phyloP scores from a whole-genome alignment of 1,284 basidiomycete species.

The Farysia itapuensis region DNA sequence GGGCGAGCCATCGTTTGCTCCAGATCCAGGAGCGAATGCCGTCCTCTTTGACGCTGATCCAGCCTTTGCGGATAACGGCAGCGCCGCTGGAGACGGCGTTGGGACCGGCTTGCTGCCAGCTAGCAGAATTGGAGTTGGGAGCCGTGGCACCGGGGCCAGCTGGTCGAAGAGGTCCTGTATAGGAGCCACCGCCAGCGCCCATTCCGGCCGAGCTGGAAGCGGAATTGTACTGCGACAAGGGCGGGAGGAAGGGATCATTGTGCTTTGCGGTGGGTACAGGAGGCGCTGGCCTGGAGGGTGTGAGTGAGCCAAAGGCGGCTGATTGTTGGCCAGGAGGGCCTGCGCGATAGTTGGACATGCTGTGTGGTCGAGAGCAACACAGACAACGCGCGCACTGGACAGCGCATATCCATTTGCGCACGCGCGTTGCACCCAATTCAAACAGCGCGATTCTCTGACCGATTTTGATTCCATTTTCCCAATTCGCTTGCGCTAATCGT shows the following conservation, averaged over 20 bases:
- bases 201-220: slow-evolving; percentile 12
- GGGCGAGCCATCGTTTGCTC: slow-evolving; percentile 84
- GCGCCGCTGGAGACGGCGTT: slow-evolving; percentile 34
- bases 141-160: slow-evolving; percentile 38
- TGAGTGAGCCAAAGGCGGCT: slow-evolving; percentile 39
- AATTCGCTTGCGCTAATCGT: background rate
- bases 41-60: slow-evolving; percentile 59
- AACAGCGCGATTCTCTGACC: no score
- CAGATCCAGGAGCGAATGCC: slow-evolving; percentile 77
- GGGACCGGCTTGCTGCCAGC: slow-evolving; percentile 36
- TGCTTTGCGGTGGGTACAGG: slow-evolving; percentile 43
- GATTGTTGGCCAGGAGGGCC: no score
- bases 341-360: no score
- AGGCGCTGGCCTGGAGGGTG: slow-evolving; percentile 50
- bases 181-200: slow-evolving; percentile 51
- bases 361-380: no score
- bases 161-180: slow-evolving; percentile 49
- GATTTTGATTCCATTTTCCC: background rate
- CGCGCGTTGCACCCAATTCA: no score
- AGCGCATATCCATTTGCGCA: no score
- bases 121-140: slow-evolving; percentile 8
- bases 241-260: slow-evolving; percentile 45
- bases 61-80: slow-evolving; percentile 54
- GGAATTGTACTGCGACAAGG: slow-evolving; percentile 38
- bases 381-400: no score